Percentiles rank a stretch among this genome's conserved stretches.
These are phyloP conservation scores for Paracoccidioides lutzii DNA, from an alignment of 2,329 filamentous ascomycete species.

Conservation along the genomic window DNA sequence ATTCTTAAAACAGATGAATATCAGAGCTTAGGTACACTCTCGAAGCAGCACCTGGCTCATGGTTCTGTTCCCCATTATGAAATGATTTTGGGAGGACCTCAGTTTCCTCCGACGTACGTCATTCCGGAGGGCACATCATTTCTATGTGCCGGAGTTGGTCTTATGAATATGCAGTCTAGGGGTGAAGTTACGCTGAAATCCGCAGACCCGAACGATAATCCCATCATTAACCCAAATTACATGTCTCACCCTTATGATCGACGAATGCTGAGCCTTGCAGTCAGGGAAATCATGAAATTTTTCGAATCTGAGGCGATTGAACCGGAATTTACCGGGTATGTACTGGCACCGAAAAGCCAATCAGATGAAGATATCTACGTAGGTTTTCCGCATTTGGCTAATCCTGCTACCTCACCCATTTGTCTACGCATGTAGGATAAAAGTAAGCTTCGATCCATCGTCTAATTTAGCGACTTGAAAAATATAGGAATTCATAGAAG, in stretches of 20 bases:
- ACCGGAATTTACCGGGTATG: not conserved
- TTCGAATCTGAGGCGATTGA: not conserved
- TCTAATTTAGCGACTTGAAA: not conserved
- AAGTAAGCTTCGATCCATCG: not conserved
- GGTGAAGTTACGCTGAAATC: slow-evolving; percentile 7
- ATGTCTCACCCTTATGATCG: slow-evolving; percentile 10
- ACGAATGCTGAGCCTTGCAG: not conserved
- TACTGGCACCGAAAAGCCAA: not conserved
- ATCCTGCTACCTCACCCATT: not conserved
- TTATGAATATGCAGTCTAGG: slow-evolving; percentile 8
- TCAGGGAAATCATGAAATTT: slow-evolving; percentile 3
- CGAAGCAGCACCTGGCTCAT: slow-evolving; percentile 30
- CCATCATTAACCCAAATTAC: slow-evolving; percentile 5
- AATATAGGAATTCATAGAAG: not conserved
- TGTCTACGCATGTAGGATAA: not conserved
- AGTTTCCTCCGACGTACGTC: not conserved
- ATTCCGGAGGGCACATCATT: not conserved
- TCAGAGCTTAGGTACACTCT: slow-evolving; percentile 10
- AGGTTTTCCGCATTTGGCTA: not conserved
- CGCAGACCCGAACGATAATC: slow-evolving; percentile 2
- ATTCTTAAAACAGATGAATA: slow-evolving; percentile 16
- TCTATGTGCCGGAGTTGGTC: not conserved
- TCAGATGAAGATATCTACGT: slow-evolving; percentile 5
- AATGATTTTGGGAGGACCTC: slow-evolving; percentile 19
- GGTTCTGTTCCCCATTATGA: slow-evolving; percentile 43